A percentile compares a stretch with the other conserved stretches of the same genome.
phyloP scores from a whole-genome alignment of 257 asterid species.

The Dorcoceras hygrometricum region DNA sequence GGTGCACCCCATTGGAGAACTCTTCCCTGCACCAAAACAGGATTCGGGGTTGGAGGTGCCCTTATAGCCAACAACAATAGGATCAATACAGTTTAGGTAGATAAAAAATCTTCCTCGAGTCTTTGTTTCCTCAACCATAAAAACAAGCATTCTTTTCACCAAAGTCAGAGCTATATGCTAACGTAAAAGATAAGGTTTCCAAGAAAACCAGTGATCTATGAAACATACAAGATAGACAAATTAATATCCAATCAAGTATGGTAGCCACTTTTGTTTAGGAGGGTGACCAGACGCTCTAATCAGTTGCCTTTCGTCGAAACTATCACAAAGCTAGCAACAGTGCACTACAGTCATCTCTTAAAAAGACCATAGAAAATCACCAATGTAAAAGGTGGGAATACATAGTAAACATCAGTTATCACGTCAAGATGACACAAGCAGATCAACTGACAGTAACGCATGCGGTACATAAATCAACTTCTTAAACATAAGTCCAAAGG shows the following conservation, averaged over 20 bases:
- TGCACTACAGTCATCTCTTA: not conserved
- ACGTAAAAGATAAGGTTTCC: not conserved
- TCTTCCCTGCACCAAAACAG: no score
- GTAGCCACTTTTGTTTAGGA: no score
- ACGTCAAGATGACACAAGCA: not conserved
- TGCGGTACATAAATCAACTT: not conserved
- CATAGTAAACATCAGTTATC: not conserved
- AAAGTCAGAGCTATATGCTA: not conserved
- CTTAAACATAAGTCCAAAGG: constrained; percentile 3
- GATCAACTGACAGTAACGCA: not conserved
- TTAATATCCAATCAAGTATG: no score
- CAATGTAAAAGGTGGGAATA: not conserved
- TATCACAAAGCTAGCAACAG: not conserved
- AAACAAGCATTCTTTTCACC: no score
- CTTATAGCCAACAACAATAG: not conserved
- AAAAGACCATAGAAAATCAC: constrained; percentile 1
- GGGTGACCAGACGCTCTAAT: no score
- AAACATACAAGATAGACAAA: no score
- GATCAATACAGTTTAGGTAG: not conserved
- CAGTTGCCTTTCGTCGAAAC: not conserved
- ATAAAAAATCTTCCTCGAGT: not conserved
- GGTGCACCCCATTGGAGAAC: no score
- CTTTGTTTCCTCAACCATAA: not conserved
- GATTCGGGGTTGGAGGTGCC: no score
- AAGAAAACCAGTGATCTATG: not conserved